phyloP scores from a whole-genome alignment of 495 filamentous ascomycete genomes.

The Articulospora tetracladia region DNA sequence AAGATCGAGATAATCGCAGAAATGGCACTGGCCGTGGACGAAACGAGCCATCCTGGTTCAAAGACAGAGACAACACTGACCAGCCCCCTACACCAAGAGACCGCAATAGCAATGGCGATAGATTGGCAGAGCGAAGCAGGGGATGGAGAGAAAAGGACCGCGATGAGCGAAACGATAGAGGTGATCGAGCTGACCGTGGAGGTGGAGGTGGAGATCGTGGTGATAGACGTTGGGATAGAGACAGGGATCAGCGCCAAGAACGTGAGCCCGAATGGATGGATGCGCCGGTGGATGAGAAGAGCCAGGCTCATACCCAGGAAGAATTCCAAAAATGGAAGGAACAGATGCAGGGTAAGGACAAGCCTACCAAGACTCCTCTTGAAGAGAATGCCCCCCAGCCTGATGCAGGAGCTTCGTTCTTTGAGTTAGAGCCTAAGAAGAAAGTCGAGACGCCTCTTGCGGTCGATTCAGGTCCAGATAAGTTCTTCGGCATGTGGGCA shows the following conservation, averaged over 20 bases:
- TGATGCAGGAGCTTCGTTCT: slow-evolving; percentile 19
- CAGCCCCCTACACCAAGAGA: slow-evolving; percentile 20
- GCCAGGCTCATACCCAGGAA: slow-evolving; percentile 73
- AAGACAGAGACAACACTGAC: slow-evolving; percentile 31
- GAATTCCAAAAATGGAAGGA: slow-evolving; percentile 97
- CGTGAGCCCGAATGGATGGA: slow-evolving; percentile 87
- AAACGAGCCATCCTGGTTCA: slow-evolving; percentile 55
- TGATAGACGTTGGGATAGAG: slow-evolving; percentile 57
- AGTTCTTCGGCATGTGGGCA: slow-evolving; percentile 73
- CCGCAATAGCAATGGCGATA: slow-evolving; percentile 28
- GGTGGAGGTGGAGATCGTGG: slow-evolving; percentile 33
- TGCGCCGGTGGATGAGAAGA: slow-evolving; percentile 65
- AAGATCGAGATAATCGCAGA: slow-evolving; percentile 27
- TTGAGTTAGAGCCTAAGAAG: slow-evolving; percentile 36
- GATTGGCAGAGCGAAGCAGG: slow-evolving; percentile 22
- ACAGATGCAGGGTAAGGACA: slow-evolving; percentile 55
- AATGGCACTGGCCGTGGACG: slow-evolving; percentile 44
- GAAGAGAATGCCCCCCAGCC: slow-evolving; percentile 18
- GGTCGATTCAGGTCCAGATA: slow-evolving; percentile 65
- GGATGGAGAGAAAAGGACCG: slow-evolving; percentile 30
- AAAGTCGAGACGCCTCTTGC: slow-evolving; percentile 53
- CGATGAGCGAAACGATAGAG: slow-evolving; percentile 38
- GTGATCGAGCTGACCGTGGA: slow-evolving; percentile 30
- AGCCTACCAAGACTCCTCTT: slow-evolving; percentile 46
- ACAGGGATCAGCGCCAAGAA: slow-evolving; percentile 56